phyloP scores from a whole-genome alignment of 805 yeast species.

The Monosporozyma siamensis region DNA sequence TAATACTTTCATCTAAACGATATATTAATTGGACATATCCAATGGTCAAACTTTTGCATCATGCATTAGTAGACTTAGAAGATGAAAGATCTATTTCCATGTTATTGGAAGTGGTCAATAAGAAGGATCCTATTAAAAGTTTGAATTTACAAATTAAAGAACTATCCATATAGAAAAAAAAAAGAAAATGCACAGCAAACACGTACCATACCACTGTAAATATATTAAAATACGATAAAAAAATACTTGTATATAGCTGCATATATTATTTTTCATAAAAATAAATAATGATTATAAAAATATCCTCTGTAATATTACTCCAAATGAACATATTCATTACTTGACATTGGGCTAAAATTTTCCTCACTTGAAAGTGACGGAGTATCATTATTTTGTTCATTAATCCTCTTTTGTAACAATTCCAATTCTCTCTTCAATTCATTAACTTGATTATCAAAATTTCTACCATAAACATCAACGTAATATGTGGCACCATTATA shows the following conservation, averaged over 20 bases:
- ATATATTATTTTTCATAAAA: background rate
- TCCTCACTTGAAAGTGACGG: background rate
- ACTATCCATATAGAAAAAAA: slow-evolving; percentile 8
- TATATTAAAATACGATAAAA: background rate
- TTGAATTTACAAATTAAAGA: slow-evolving; percentile 15
- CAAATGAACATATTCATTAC: background rate
- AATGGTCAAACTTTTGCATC: slow-evolving; percentile 36
- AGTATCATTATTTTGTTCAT: slow-evolving; percentile 1
- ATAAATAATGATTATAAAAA: background rate
- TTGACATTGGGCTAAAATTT: background rate
- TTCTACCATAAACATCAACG: slow-evolving; percentile 82
- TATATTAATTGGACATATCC: slow-evolving; percentile 61
- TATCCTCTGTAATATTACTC: too few relatives aligned
- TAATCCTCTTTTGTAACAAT: slow-evolving; percentile 38
- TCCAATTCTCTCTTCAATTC: slow-evolving; percentile 64
- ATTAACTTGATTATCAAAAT: slow-evolving; percentile 76
- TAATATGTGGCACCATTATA: slow-evolving; percentile 95
- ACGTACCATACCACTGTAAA: background rate
- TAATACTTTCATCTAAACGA: slow-evolving; percentile 56
- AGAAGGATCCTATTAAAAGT: slow-evolving; percentile 14
- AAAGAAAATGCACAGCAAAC: too few relatives aligned
- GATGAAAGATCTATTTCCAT: slow-evolving; percentile 30
- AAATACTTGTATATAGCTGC: slow-evolving; percentile 2
- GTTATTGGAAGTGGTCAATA: slow-evolving; percentile 28
- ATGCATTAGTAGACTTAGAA: slow-evolving; percentile 36